phyloP scores from a whole-genome alignment of 768 basidiomycete species.

The Termitomyces sp. region DNA sequence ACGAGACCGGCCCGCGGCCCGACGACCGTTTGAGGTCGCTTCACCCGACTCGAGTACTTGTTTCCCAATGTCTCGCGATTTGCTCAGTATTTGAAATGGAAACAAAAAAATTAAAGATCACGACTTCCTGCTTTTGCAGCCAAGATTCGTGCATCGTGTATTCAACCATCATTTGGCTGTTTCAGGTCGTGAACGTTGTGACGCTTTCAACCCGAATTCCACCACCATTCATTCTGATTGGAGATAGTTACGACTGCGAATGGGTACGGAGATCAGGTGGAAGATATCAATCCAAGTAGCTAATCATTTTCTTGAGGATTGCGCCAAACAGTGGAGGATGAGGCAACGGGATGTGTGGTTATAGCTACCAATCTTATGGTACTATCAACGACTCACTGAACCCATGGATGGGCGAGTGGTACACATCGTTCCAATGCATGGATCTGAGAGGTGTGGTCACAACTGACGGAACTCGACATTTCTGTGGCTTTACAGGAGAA shows the following conservation, averaged over 20 bases:
- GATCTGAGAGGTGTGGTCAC: too few relatives aligned
- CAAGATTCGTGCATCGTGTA: not conserved
- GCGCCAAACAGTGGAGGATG: not conserved
- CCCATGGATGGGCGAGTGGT: not conserved
- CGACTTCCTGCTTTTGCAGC: too few relatives aligned
- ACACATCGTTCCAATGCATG: not conserved
- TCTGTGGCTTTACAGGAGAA: not conserved
- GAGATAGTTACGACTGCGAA: not conserved
- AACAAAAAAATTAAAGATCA: too few relatives aligned
- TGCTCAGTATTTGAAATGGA: not conserved
- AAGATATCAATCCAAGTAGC: not conserved
- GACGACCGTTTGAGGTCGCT: not conserved
- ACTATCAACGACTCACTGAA: not conserved
- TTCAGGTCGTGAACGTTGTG: not conserved
- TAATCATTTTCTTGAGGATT: not conserved
- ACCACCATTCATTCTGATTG: not conserved
- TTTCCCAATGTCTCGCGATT: not conserved
- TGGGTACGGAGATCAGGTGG: not conserved
- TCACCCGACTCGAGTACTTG: not conserved
- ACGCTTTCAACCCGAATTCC: not conserved
- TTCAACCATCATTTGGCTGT: not conserved
- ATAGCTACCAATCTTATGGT: not conserved
- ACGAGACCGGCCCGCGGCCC: not conserved
- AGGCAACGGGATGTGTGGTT: not conserved
- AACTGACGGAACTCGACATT: too few relatives aligned